These are phyloP conservation scores for Gracilaria domingensis DNA, from an alignment of 23 red algal genomes.

Conservation along the genomic window DNA sequence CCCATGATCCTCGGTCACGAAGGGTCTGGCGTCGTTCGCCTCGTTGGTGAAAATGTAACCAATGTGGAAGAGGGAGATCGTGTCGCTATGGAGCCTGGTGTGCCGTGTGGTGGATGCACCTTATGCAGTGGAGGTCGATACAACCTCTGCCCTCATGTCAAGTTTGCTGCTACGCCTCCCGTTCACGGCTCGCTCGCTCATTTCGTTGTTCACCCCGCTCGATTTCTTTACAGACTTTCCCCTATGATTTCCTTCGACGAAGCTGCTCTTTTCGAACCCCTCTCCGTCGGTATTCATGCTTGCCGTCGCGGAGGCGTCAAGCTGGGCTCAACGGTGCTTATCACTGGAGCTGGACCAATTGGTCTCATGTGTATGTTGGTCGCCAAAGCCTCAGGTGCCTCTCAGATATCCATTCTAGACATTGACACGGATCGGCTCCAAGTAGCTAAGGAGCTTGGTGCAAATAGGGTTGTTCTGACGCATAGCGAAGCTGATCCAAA, in stretches of 20 bases:
- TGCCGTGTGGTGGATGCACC: slow-evolving; percentile 71
- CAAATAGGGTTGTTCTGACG: slow-evolving; percentile 40
- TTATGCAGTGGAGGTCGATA: slow-evolving; percentile 80
- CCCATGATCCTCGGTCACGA: slow-evolving; percentile 94
- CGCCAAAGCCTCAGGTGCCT: slow-evolving; percentile 77
- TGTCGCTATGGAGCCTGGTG: slow-evolving; percentile 87
- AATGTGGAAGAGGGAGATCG: slow-evolving; percentile 72
- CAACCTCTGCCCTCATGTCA: slow-evolving; percentile 82
- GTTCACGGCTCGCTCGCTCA: slow-evolving; percentile 75
- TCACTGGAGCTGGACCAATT: slow-evolving; percentile 85
- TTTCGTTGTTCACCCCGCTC: slow-evolving; percentile 78
- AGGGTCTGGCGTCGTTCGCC: slow-evolving; percentile 71
- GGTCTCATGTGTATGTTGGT: slow-evolving; percentile 80
- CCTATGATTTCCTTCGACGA: slow-evolving; percentile 79
- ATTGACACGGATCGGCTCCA: slow-evolving; percentile 71
- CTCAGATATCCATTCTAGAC: slow-evolving; percentile 69
- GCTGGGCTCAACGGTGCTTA: slow-evolving; percentile 66
- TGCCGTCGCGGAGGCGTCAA: slow-evolving; percentile 52
- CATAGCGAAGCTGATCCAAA: slow-evolving; percentile 67
- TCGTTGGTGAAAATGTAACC: slow-evolving; percentile 65
- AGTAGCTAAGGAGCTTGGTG: slow-evolving; percentile 69
- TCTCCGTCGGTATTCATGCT: slow-evolving; percentile 92
- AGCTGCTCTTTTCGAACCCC: slow-evolving; percentile 90
- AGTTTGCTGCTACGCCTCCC: slow-evolving; percentile 86
- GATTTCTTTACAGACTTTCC: slow-evolving; percentile 76